These are phyloP conservation scores for Rhodamnia argentea DNA, from an alignment of 345 rosid species.

Conservation along the genomic window DNA sequence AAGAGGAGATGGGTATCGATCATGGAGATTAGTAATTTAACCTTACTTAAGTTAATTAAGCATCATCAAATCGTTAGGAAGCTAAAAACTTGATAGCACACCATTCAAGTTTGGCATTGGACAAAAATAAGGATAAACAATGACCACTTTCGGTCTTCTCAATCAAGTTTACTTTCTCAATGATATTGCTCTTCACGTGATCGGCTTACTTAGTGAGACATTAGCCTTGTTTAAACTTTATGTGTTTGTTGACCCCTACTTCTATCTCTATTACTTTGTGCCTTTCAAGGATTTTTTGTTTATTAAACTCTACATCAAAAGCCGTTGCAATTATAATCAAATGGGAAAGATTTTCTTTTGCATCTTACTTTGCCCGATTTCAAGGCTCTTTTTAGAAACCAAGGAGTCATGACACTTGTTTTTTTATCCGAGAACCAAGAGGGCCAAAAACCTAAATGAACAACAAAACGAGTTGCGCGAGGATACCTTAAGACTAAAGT, in stretches of 20 bases:
- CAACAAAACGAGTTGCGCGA: no score
- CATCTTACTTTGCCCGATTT: no score
- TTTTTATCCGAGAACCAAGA: no score
- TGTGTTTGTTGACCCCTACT: not conserved
- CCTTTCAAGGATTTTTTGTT: no score
- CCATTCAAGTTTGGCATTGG: not conserved
- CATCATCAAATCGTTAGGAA: not conserved
- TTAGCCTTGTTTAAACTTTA: not conserved
- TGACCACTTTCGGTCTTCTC: not conserved
- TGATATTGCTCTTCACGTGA: not conserved
- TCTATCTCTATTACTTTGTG: not conserved
- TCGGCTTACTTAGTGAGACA: no score
- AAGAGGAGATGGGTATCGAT: fast-evolving
- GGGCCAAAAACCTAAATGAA: no score
- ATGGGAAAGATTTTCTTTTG: no score
- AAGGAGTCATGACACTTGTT: no score
- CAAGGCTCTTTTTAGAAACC: no score
- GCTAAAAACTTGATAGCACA: not conserved
- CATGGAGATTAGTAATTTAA: fast-evolving
- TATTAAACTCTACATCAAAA: no score
- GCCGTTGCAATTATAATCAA: no score
- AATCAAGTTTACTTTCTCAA: not conserved
- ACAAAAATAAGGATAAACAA: not conserved
- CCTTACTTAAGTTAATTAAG: not conserved
- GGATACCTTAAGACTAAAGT: no score